A percentile compares a stretch with the other conserved stretches of the same genome.
Evolutionary conservation across 106 monocot genomes (phyloP).

Genomic region (Cymbidium sinense): DNA sequence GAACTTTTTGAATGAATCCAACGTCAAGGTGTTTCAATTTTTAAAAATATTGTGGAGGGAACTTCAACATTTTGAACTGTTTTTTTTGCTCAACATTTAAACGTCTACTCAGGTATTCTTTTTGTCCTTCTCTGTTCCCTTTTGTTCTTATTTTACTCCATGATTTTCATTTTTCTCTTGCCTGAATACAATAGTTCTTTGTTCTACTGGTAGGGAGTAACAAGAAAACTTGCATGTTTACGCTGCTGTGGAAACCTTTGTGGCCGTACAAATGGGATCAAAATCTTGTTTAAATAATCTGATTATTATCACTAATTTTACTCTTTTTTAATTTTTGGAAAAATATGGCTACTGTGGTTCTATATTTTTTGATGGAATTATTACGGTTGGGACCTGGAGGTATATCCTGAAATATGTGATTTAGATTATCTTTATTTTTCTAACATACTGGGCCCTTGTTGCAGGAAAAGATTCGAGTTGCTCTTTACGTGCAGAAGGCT

Average conservation of each 20-base stretch:
- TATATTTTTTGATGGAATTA: no score
- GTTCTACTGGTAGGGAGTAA: no score
- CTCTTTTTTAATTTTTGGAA: background rate
- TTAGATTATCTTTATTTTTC: background rate
- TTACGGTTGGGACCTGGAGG: background rate
- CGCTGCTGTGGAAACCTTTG: no score
- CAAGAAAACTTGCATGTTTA: background rate
- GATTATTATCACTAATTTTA: background rate
- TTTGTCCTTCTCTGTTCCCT: background rate
- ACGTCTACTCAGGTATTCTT: background rate
- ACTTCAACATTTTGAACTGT: no score
- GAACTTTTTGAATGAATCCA: no score
- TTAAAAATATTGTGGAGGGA: no score
- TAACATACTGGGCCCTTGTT: background rate
- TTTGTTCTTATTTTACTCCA: background rate
- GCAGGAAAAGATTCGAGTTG: constrained; percentile 89
- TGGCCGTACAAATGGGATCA: no score
- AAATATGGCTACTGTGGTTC: background rate
- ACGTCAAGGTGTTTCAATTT: no score
- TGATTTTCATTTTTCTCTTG: background rate
- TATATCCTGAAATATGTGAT: background rate
- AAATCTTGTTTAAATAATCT: no score
- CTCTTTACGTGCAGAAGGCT: constrained; percentile 82
- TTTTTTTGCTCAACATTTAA: no score
- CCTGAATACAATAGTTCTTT: background rate